Conservation (phyloP, 1,284 basidiomycete genomes). For the Thelephora terrestris region DNA sequence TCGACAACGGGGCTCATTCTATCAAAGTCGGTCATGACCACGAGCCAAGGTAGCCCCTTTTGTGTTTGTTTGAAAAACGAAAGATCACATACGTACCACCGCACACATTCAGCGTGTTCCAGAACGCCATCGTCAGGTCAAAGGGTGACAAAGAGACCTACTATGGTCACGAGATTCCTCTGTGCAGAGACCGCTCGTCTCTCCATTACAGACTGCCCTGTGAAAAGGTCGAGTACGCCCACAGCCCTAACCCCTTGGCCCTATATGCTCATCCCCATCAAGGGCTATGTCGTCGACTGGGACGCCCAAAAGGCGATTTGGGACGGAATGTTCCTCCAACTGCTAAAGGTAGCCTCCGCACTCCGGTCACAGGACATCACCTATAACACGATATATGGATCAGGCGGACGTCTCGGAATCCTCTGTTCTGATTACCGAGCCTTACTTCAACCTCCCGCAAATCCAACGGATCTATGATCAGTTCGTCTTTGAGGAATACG, state of each 20-base stretch:
- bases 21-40: conserved; percentile 50
- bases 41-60: conserved; percentile 23
- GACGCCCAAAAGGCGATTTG: conserved; percentile 86
- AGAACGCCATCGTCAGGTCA: conserved; percentile 74
- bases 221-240: conserved; percentile 57
- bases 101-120: conserved; percentile 41
- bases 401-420: conserved; percentile 67
- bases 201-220: conserved; percentile 77
- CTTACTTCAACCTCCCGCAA: conserved; percentile 87
- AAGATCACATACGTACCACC: conserved; percentile 5
- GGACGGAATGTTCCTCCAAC: conserved; percentile 76
- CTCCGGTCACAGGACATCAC: neutral
- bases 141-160: conserved; percentile 73
- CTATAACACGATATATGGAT: neutral
- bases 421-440: conserved; percentile 82
- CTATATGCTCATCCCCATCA: conserved; percentile 13
- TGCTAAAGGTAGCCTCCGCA: conserved; percentile 46
- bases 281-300: conserved; percentile 91
- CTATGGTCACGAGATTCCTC: conserved; percentile 72
- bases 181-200: conserved; percentile 68
- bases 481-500: conserved; percentile 94
- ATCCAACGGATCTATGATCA: conserved; percentile 89
- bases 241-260: conserved; percentile 5
- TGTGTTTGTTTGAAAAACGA: conserved; percentile 1
- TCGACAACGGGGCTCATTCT: conserved; percentile 79